Evolutionary conservation across 1,284 basidiomycete genomes (phyloP), one percentile per base, ranked within the genome.

Genomic region (Sphagnurus paluster): DNA sequence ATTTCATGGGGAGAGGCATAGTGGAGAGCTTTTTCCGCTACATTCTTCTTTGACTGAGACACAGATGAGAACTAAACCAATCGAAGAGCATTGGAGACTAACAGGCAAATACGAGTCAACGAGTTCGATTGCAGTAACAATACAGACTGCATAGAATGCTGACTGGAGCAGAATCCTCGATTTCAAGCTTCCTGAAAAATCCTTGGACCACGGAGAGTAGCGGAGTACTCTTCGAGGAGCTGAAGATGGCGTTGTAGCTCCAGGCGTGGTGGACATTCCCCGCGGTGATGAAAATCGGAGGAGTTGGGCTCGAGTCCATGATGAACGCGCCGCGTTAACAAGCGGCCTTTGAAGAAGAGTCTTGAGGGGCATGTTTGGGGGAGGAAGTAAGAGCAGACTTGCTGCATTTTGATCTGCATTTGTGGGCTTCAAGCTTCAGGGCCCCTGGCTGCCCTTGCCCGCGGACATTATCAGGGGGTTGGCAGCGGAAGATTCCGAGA

Each of bases 1-100:
- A 84, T 54, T 45, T 82, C 79, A 32, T 69, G 56, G 2, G 63
- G 63, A 21, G 74, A 70, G 5, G 72, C 79, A 53, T 81, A 81
- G 17, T 59, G 60, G 10, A 56, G 54, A 21, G 44, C 38, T 5
- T 40, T 8, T 44, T 41, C 38, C 14, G 56, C 41, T 21, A 20
- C 46, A 19, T 17, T 29, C 39, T 19, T 41, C 32, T 44, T 29
- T 17, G 44, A 45, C 56, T 53, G 39, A 23, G 33, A 32, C 7
- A 14, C 16, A 14, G 11, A 49, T 55, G n/a, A 41, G 40, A 29
- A 24, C 8, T 19, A 13, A 34, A 32, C 8, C 5, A 10, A 11
- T 19, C 21, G 5, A 33, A 16, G 39, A 34, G 13, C 19, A 14
- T 2, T 16, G 5, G 20, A 11, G 16, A 63, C 65, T 43, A 33